Conservation (phyloP, 2,329 filamentous ascomycete species). For the Parasarocladium wereldwijsianum region DNA sequence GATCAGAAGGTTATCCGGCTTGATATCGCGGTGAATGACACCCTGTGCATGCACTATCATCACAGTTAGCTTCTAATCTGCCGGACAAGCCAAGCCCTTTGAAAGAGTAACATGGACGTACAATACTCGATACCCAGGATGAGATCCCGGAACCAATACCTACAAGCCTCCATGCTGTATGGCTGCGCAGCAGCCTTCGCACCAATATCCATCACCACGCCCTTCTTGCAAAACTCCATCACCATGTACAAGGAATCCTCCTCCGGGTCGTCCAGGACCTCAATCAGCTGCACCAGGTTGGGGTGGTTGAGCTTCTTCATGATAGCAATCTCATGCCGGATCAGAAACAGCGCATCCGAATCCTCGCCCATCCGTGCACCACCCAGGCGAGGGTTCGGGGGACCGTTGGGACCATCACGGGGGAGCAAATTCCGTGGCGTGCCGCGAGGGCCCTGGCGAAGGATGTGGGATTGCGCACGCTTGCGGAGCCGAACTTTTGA, state of each 20-base stretch:
- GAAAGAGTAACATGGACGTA: constrained; percentile 25
- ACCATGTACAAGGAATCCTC: constrained; percentile 98
- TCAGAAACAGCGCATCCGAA: constrained; percentile 62
- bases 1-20: constrained; percentile 87
- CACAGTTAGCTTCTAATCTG: constrained; percentile 5
- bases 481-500: constrained; percentile 84
- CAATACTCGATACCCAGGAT: constrained; percentile 89
- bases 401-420: constrained; percentile 11
- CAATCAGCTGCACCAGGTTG: constrained; percentile 84
- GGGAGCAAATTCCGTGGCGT: constrained; percentile 22
- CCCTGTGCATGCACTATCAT: constrained; percentile 73
- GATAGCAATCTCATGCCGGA: constrained; percentile 92
- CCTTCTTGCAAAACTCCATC: constrained; percentile 97
- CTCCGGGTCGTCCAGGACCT: constrained; percentile 88
- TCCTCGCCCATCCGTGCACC: constrained; percentile 37
- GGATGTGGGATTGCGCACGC: constrained; percentile 76
- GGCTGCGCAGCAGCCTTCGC: constrained; percentile 71
- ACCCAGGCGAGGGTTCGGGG: constrained; percentile 5
- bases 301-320: constrained; percentile 98
- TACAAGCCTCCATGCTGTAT: constrained; percentile 68
- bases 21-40: constrained; percentile 92
- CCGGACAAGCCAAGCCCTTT: background rate
- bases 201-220: constrained; percentile 90
- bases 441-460: constrained; percentile 33
- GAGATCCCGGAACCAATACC: constrained; percentile 88